Evolutionary conservation across 2,329 filamentous ascomycete genomes (phyloP).

Genomic region (Fusarium tjaetaba): DNA sequence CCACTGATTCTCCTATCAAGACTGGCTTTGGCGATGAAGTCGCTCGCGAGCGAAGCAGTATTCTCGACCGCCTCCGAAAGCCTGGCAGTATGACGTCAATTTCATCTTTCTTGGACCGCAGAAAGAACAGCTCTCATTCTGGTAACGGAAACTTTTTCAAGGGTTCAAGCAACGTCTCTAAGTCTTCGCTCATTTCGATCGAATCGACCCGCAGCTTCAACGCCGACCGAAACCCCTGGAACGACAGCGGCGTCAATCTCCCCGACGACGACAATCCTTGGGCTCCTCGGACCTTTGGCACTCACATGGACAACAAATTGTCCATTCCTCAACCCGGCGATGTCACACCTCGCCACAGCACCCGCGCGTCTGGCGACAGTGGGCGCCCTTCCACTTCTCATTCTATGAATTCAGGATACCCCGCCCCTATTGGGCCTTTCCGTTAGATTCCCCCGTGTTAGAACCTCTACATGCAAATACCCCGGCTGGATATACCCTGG

Average conservation of each 20-base stretch:
- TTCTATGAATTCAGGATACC: constrained; percentile 96
- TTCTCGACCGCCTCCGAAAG: constrained; percentile 94
- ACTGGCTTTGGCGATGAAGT: constrained; percentile 84
- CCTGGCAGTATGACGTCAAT: constrained; percentile 94
- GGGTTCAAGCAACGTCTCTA: constrained; percentile 88
- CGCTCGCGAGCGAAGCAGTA: constrained; percentile 79
- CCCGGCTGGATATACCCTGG: constrained; percentile 74
- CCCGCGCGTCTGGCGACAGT: constrained; percentile 88
- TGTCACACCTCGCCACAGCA: constrained; percentile 82
- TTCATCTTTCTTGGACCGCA: constrained; percentile 92
- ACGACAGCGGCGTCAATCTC: constrained; percentile 95
- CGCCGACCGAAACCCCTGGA: constrained; percentile 96
- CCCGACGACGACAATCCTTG: constrained; percentile 84
- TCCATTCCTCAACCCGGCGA: constrained; percentile 78
- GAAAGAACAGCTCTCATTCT: constrained; percentile 92
- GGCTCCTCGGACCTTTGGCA: constrained; percentile 70
- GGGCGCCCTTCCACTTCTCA: constrained; percentile 93
- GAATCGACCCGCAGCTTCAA: constrained; percentile 92
- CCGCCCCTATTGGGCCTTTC: constrained; percentile 89
- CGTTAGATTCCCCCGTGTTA: constrained; percentile 73
- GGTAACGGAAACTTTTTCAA: constrained; percentile 89
- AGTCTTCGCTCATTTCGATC: constrained; percentile 94
- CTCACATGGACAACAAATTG: constrained; percentile 71
- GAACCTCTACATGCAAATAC: constrained; percentile 65
- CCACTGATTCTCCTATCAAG: constrained; percentile 89